Evolutionary conservation across 2,329 filamentous ascomycete genomes (phyloP).

Genomic region (Calonectria pseudoturangicola): DNA sequence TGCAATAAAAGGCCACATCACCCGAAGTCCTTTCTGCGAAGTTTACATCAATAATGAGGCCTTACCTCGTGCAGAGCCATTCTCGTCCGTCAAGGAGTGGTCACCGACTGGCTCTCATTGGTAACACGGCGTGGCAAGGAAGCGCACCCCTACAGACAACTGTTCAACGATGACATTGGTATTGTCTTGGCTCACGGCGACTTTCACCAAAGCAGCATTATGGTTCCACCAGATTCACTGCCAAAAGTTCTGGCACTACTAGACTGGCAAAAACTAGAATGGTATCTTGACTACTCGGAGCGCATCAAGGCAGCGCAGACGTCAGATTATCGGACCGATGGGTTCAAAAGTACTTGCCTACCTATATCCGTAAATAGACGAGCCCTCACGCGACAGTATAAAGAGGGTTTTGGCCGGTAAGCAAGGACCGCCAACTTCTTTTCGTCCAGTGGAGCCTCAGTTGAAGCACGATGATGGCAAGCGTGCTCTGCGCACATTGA

Average conservation of each 20-base stretch:
- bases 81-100: background rate
- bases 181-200: constrained; percentile 44
- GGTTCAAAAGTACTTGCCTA: constrained; percentile 2
- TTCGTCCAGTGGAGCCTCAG: no score
- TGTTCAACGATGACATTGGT: background rate
- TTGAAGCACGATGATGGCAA: no score
- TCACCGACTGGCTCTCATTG: constrained; percentile 3
- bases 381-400: background rate
- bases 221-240: constrained; percentile 31
- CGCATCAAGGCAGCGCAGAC: constrained; percentile 41
- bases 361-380: background rate
- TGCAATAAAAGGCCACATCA: background rate
- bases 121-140: constrained; percentile 5
- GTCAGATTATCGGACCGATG: background rate
- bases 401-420: background rate
- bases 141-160: background rate
- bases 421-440: no score
- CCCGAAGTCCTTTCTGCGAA: background rate
- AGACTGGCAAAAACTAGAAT: constrained; percentile 45
- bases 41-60: background rate
- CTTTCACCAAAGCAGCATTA: constrained; percentile 42
- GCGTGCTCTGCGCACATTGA: no score
- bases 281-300: constrained; percentile 50
- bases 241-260: constrained; percentile 32
- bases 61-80: background rate